A percentile compares a stretch with the other conserved stretches of the same genome.
These are phyloP conservation scores for Wolfiporia cocos DNA, from an alignment of 1,284 basidiomycete genomes.

Conservation along the genomic window DNA sequence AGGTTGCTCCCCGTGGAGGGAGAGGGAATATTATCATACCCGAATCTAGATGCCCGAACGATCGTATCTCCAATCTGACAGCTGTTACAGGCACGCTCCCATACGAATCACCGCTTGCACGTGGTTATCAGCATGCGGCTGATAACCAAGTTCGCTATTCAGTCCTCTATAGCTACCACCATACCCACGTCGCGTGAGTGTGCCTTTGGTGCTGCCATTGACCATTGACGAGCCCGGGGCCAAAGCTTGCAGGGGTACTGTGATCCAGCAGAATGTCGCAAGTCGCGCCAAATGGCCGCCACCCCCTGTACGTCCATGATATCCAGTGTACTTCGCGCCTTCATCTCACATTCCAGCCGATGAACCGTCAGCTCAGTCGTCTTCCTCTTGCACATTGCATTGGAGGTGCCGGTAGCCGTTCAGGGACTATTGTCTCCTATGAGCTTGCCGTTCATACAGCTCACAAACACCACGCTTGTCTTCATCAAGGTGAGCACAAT, in stretches of 20 bases:
- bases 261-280: too few relatives aligned
- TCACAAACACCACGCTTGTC: slow-evolving; percentile 75
- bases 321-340: too few relatives aligned
- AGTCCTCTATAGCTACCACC: too few relatives aligned
- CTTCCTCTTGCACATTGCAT: slow-evolving; percentile 72
- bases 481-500: slow-evolving; percentile 55
- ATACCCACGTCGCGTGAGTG: too few relatives aligned
- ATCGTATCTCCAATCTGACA: slow-evolving; percentile 6
- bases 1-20: too few relatives aligned
- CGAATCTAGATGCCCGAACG: slow-evolving; percentile 4
- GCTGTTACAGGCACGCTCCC: slow-evolving; percentile 2
- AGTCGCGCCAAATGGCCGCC: too few relatives aligned
- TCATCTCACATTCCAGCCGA: too few relatives aligned
- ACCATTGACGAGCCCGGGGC: too few relatives aligned
- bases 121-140: background rate
- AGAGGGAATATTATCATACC: too few relatives aligned
- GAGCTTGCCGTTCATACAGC: slow-evolving; percentile 64
- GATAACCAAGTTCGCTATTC: too few relatives aligned
- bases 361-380: slow-evolving; percentile 57
- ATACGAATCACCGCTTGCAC: slow-evolving; percentile 1
- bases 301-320: slow-evolving; percentile 6
- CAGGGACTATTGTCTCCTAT: slow-evolving; percentile 65
- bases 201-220: too few relatives aligned
- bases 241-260: too few relatives aligned
- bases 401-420: slow-evolving; percentile 70